phyloP scores from a whole-genome alignment of 257 asterid species.

The Solanum neorickii region DNA sequence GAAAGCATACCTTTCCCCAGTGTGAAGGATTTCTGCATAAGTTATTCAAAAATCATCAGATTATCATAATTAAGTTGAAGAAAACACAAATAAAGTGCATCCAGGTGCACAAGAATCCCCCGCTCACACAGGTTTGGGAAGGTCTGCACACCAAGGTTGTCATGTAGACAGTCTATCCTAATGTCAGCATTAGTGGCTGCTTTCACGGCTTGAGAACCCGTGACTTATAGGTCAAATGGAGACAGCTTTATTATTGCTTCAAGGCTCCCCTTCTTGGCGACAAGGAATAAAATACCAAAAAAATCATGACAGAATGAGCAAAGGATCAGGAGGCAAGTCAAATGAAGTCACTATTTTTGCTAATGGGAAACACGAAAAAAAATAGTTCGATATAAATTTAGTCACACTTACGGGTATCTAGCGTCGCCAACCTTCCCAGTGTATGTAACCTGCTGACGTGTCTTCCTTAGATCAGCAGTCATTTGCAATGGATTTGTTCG shows the following conservation, averaged over 20 bases:
- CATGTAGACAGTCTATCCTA: not conserved
- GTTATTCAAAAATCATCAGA: constrained; percentile 9
- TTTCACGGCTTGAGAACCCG: not conserved
- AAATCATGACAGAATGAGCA: not conserved
- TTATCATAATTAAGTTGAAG: not conserved
- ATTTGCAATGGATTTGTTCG: constrained; percentile 90
- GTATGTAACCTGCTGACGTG: constrained; percentile 87
- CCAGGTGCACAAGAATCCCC: not conserved
- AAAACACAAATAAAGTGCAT: not conserved
- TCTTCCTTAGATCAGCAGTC: constrained; percentile 79
- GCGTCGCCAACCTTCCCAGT: constrained; percentile 94
- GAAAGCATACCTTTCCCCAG: constrained; percentile 93
- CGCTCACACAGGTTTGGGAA: not conserved
- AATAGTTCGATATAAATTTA: not conserved
- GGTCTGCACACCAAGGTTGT: not conserved
- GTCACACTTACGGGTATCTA: constrained; percentile 76
- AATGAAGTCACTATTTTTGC: not conserved
- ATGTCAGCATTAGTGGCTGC: not conserved
- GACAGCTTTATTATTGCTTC: not conserved
- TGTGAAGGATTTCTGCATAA: constrained; percentile 84
- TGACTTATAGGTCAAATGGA: not conserved
- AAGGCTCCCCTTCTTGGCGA: not conserved
- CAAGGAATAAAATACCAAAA: not conserved
- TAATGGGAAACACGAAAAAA: not conserved
- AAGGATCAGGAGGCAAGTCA: not conserved